Conservation (phyloP, 2,329 filamentous ascomycete species). For the Fusarium sp. region DNA sequence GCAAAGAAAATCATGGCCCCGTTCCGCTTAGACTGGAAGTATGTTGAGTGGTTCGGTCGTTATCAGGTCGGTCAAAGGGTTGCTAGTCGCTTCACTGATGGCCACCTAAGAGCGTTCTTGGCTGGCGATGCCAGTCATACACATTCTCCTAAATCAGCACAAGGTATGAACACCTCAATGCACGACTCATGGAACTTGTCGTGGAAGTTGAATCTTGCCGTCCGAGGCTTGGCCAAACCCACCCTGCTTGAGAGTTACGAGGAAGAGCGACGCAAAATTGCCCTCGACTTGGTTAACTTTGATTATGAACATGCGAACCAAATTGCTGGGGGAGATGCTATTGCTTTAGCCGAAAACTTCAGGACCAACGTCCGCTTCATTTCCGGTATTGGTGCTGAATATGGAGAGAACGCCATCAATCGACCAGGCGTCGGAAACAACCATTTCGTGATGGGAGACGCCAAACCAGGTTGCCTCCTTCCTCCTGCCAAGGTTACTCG, state of each 20-base stretch:
- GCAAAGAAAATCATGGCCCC: conserved; percentile 71
- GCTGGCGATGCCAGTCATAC: conserved; percentile 79
- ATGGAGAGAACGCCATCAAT: conserved; percentile 65
- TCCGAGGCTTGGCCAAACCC: conserved; percentile 67
- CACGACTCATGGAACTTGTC: conserved; percentile 72
- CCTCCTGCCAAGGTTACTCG: conserved; percentile 78
- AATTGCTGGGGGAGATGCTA: conserved; percentile 71
- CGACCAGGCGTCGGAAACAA: conserved; percentile 53
- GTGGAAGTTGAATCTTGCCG: conserved; percentile 65
- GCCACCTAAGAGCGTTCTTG: conserved; percentile 72
- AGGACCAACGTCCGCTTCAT: conserved; percentile 79
- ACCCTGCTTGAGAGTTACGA: conserved; percentile 71
- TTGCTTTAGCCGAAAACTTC: conserved; percentile 75
- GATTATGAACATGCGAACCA: conserved; percentile 69
- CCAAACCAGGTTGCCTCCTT: conserved; percentile 67
- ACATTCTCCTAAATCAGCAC: conserved; percentile 78
- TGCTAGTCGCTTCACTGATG: conserved; percentile 75
- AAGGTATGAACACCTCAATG: conserved; percentile 74
- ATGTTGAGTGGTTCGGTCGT: conserved; percentile 77
- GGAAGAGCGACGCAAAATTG: conserved; percentile 71
- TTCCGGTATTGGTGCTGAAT: conserved; percentile 76
- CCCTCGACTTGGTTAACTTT: conserved; percentile 69
- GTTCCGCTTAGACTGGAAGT: conserved; percentile 68
- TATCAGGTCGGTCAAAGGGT: conserved; percentile 79
- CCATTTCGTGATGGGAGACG: conserved; percentile 60